Evolutionary conservation across 176 grass and related monocot genomes (phyloP), one percentile per base, ranked within the genome.

Genomic region (Panicum miliaceum): DNA sequence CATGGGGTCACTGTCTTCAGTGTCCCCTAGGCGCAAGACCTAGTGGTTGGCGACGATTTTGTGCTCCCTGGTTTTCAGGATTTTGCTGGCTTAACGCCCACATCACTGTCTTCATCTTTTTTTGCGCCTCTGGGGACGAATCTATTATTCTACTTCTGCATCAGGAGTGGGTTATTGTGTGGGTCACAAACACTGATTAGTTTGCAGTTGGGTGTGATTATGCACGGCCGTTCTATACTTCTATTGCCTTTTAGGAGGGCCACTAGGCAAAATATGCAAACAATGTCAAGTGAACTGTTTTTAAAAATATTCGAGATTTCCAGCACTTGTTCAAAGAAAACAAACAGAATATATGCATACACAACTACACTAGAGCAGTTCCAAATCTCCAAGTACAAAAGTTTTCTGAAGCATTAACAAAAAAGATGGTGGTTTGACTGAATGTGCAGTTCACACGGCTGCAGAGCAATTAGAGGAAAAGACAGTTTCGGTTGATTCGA

Each of bases 61-160:
- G 64, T 71, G 71, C 37, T 81, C 92, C 94, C 77, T 71, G 76
- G 90, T 90, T 75, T 94, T 86, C 86, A 91, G 94, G 92, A 89
- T 84, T 92, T 73, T 91, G 94, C 84, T 92, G 71, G 88, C 83
- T 84, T 91, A 89, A 85, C 82, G 74, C 86, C n/a, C 84, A 92
- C 90, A 82, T 90, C 92, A 87, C 81, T 82, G 81, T 77, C 88
- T 71, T 92, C 84, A 69, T 80, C 51, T 90, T 73, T 90, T 90
- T 73, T 87, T 87, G 80, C 79, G 82, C 86, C 47, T 84, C 51
- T 71, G 51, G 63, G 73, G 35, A 81, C 4, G 83, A 75, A 73
- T 52, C 26, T 73, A 73, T 48, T 42, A 47, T 47, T 32, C 29
- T 32, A 32, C 29, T 81, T 90, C 13, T 20, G 26, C 45, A 58